Evolutionary conservation across 306 rosid genomes (phyloP).

Genomic region (Citrullus amarus): DNA sequence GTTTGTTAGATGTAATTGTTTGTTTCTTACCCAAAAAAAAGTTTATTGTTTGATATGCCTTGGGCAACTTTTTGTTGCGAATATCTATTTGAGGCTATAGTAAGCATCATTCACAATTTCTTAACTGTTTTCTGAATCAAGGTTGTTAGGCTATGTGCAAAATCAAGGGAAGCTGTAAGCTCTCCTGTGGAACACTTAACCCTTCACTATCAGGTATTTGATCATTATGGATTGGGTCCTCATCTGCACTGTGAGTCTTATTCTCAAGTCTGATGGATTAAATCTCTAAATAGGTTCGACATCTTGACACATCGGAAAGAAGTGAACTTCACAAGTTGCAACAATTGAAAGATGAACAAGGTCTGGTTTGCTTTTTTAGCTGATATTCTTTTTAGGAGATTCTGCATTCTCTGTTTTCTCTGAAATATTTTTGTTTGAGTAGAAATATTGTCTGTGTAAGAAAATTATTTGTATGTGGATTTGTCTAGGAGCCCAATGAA

Average conservation of each 20-base stretch:
- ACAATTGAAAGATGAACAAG: slow-evolving; percentile 97
- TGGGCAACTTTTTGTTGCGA: neutral
- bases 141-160: slow-evolving; percentile 98
- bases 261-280: neutral
- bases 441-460: neutral
- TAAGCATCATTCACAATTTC: neutral
- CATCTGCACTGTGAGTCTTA: neutral
- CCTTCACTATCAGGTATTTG: slow-evolving; percentile 90
- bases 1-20: neutral
- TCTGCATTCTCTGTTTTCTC: neutral
- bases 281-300: slow-evolving; percentile 63
- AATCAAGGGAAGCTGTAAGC: slow-evolving; percentile 99
- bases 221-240: neutral
- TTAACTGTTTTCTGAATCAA: slow-evolving; percentile 12
- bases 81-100: neutral
- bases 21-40: too few relatives aligned
- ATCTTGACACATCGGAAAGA: slow-evolving; percentile 97
- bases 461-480: neutral
- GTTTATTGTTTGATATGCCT: neutral
- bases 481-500: neutral
- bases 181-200: slow-evolving; percentile 99
- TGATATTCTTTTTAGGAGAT: neutral
- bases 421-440: neutral
- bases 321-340: slow-evolving; percentile 96
- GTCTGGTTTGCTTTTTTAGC: slow-evolving; percentile 15